A percentile compares a stretch with the other conserved stretches of the same genome.
Evolutionary conservation across 768 basidiomycete genomes (phyloP).

Genomic region (Xerocomellus amylosporus): DNA sequence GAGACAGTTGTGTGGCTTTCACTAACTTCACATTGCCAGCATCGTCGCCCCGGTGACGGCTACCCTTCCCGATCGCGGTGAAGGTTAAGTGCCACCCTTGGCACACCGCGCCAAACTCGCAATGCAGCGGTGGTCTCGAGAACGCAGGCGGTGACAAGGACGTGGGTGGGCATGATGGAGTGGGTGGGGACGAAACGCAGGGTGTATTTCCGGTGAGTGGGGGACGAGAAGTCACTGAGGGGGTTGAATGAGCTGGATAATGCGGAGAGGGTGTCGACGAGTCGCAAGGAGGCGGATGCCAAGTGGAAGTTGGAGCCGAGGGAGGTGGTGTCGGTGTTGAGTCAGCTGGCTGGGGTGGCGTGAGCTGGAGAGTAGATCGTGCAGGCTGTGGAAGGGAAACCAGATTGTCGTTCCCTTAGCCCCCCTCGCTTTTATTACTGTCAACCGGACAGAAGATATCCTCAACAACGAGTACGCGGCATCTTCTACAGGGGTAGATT

Average conservation of each 20-base stretch:
- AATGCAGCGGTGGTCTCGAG: no score
- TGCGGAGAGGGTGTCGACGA: constrained; percentile 69
- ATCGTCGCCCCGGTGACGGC: no score
- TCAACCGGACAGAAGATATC: no score
- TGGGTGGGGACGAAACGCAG: constrained; percentile 43
- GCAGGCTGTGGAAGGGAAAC: not conserved
- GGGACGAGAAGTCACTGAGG: constrained; percentile 50
- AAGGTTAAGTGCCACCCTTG: no score
- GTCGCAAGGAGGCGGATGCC: constrained; percentile 74
- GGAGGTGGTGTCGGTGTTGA: constrained; percentile 36
- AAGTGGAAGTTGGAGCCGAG: constrained; percentile 55
- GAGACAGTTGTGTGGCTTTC: no score
- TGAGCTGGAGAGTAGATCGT: not conserved
- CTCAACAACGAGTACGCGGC: no score
- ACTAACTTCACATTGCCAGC: no score
- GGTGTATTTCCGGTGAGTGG: constrained; percentile 66
- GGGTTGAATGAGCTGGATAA: constrained; percentile 72
- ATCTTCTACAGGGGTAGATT: no score
- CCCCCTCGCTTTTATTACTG: no score
- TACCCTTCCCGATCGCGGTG: no score
- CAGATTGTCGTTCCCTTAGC: not conserved
- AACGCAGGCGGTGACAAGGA: not conserved
- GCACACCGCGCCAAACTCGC: no score
- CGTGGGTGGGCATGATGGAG: constrained; percentile 20
- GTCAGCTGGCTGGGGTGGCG: constrained; percentile 9